Base-by-base conservation (phyloP, 768 basidiomycete species). In the Macrolepiota fuliginosa region DNA sequence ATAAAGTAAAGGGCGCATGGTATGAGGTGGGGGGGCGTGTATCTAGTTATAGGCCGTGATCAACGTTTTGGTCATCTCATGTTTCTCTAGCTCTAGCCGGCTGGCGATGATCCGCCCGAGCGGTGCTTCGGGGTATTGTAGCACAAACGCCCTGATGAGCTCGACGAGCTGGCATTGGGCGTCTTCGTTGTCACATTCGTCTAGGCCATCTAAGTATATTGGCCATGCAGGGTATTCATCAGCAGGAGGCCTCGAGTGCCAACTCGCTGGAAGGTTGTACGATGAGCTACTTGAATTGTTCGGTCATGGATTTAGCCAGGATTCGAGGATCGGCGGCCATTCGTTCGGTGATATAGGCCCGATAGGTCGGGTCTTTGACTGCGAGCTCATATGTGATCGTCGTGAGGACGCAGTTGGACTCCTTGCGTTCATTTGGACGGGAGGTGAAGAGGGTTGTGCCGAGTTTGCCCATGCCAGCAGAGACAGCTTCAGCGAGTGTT, bases 51-150 rank as follows among this genome's bases (percentile, higher is more conserved):
- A n/a, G n/a, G n/a, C n/a, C n/a, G n/a, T n/a, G n/a, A n/a, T n/a
- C n/a, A n/a, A n/a, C n/a, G n/a, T n/a, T n/a, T n/a, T n/a, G n/a
- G n/a, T n/a, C n/a, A n/a, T n/a, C n/a, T n/a, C n/a, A n/a, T n/a
- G n/a, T n/a, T n/a, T n/a, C n/a, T n/a, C n/a, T n/a, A n/a, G n/a
- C 36, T 73, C 72, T 11, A 70, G 69, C 0, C 73, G 60, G 54
- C 71, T 71, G 3, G 67, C 61, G 32, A 74, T 66, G 12, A 74
- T 39, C 45, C 73, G 68, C 12, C 49, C 61, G 9, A 73, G 36
- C 0, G 67, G 63, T 25, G 67, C 54, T 2, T 37, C 19, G 15
- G 32, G 42, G 2, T 11, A 15, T 9, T 53, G 22, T 2, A 65
- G 3, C 0, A 62, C 40, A 11, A 54, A 54, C 6, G 35, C 35